Evolutionary conservation across 192 early-diverging fungal species (phyloP).

Genomic region (Podila verticillata): DNA sequence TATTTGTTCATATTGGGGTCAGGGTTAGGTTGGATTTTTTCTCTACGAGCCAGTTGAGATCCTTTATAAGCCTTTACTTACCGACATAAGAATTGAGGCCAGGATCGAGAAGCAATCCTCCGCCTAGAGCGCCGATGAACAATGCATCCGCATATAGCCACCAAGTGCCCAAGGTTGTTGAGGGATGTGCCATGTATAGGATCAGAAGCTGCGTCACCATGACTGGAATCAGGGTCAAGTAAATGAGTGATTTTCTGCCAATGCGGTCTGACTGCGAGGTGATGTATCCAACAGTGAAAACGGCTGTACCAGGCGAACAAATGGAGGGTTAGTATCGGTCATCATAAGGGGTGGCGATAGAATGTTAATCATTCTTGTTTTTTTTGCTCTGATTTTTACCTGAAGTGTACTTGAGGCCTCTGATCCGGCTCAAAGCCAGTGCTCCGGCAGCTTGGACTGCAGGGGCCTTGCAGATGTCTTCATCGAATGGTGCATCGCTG

Average conservation of each 20-base stretch:
- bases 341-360: background rate
- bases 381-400: constrained; percentile 11
- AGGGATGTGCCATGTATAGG: constrained; percentile 29
- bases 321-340: background rate
- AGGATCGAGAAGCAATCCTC: constrained; percentile 25
- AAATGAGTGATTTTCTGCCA: constrained; percentile 29
- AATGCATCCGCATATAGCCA: constrained; percentile 26
- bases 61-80: constrained; percentile 8
- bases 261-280: constrained; percentile 29
- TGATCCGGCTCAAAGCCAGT: constrained; percentile 14
- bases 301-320: background rate
- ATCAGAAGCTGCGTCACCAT: constrained; percentile 16
- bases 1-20: background rate
- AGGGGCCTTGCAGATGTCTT: constrained; percentile 11
- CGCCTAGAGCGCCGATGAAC: constrained; percentile 20
- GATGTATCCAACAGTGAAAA: constrained; percentile 34
- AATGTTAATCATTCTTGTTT: background rate
- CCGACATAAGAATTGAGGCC: constrained; percentile 31
- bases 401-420: constrained; percentile 28
- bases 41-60: background rate
- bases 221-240: constrained; percentile 19
- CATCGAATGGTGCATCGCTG: background rate
- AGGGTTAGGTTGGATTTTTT: background rate
- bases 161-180: constrained; percentile 15
- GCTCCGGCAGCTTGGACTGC: constrained; percentile 16